These are phyloP conservation scores for Hypoxylon subgilvum DNA, from an alignment of 495 filamentous ascomycete species.

Conservation along the genomic window DNA sequence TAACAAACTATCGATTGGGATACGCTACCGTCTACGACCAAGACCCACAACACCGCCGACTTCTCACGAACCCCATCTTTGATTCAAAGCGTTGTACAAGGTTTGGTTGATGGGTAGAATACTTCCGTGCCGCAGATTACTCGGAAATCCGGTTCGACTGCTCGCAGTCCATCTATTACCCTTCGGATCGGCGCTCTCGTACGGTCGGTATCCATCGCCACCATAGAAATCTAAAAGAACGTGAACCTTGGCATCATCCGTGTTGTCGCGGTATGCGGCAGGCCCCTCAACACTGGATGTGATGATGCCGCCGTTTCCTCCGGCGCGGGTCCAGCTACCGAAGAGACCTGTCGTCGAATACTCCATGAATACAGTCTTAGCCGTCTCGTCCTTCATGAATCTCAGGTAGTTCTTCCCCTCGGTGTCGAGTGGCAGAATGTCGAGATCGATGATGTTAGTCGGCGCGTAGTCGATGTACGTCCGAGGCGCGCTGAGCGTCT, in stretches of 20 bases:
- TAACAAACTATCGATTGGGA: neutral
- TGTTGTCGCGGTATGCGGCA: conserved; percentile 56
- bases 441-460: conserved; percentile 54
- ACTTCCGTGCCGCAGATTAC: conserved; percentile 57
- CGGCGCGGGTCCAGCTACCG: conserved; percentile 58
- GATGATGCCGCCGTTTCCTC: conserved; percentile 49
- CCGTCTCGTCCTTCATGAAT: conserved; percentile 61
- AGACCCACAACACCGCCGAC: neutral
- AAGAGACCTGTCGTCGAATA: conserved; percentile 54
- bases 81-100: conserved; percentile 46
- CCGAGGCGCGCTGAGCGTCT: conserved; percentile 48
- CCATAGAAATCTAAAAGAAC: conserved; percentile 60
- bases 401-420: conserved; percentile 48
- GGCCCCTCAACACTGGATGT: conserved; percentile 56
- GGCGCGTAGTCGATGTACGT: conserved; percentile 53
- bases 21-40: neutral
- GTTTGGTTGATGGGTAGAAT: conserved; percentile 53
- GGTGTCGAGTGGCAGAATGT: conserved; percentile 46
- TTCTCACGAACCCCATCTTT: conserved; percentile 47
- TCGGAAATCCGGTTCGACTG: conserved; percentile 46
- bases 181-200: conserved; percentile 48
- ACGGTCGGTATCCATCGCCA: conserved; percentile 58
- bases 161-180: conserved; percentile 54
- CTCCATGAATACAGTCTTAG: conserved; percentile 58
- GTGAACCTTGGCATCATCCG: conserved; percentile 48